phyloP scores from a whole-genome alignment of 805 yeast genomes.

The Kodamaea fukazawae region DNA sequence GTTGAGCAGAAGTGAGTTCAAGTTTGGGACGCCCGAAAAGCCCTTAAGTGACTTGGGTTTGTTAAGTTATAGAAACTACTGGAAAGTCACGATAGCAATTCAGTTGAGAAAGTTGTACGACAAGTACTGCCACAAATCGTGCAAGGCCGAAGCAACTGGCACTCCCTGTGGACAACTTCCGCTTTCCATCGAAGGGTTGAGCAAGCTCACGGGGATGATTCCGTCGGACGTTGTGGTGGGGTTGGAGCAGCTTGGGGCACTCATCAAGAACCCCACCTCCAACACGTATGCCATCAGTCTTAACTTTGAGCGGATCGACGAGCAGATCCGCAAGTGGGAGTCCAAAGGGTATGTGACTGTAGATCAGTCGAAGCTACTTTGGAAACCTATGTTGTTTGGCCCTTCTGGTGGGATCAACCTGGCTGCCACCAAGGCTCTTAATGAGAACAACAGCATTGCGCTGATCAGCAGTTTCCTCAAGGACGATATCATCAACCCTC shows the following conservation, averaged over 20 bases:
- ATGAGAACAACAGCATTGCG: constrained; percentile 47
- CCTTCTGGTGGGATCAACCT: constrained; percentile 84
- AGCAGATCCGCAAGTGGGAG: constrained; percentile 49
- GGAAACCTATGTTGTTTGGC: constrained; percentile 84
- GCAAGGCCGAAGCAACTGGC: constrained; percentile 1
- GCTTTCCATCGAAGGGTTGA: constrained; percentile 57
- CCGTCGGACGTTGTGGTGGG: constrained; percentile 85
- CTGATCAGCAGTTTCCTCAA: constrained; percentile 57
- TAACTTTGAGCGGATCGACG: constrained; percentile 43
- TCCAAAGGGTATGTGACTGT: constrained; percentile 50
- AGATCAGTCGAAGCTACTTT: constrained; percentile 54
- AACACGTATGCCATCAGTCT: constrained; percentile 53
- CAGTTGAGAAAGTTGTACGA: constrained; percentile 33
- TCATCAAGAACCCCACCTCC: constrained; percentile 47
- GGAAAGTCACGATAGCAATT: constrained; percentile 68
- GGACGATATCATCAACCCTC: constrained; percentile 66
- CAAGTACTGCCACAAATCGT: constrained; percentile 1
- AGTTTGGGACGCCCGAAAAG: constrained; percentile 91
- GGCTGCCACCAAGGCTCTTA: constrained; percentile 37
- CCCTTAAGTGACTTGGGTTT: constrained; percentile 88
- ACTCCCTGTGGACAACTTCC: constrained; percentile 6
- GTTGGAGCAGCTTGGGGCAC: constrained; percentile 68
- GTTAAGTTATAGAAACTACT: constrained; percentile 79
- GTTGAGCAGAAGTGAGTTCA: constrained; percentile 68
- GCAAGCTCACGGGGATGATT: constrained; percentile 78